phyloP scores from a whole-genome alignment of 176 grass and related monocot genomes.

The Zoysia japonica region DNA sequence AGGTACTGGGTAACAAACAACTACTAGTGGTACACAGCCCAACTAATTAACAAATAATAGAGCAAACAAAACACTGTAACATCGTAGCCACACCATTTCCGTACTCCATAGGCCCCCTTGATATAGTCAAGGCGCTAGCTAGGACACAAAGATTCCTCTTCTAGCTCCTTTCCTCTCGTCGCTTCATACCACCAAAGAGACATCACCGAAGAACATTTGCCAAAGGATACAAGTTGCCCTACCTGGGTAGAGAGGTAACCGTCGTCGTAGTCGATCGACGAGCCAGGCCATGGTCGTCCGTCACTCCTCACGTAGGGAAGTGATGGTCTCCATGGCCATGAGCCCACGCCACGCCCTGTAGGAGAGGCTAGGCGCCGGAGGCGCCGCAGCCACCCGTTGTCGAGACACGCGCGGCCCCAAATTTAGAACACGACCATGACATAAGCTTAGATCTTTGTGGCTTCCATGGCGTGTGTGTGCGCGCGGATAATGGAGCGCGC shows the following conservation, averaged over 20 bases:
- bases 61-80: background rate
- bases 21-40: background rate
- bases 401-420: conserved; percentile 31
- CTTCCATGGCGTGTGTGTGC: conserved; percentile 37
- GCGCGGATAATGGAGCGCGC: conserved; percentile 20
- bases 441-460: conserved; percentile 52
- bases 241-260: conserved; percentile 49
- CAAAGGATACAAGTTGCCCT: conserved; percentile 93
- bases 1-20: background rate
- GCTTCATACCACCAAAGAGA: background rate
- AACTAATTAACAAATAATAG: background rate
- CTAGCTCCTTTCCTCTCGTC: background rate
- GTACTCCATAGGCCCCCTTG: background rate
- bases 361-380: background rate
- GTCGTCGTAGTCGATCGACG: background rate
- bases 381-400: conserved; percentile 27
- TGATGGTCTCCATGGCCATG: conserved; percentile 13
- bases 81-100: background rate
- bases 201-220: conserved; percentile 42
- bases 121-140: background rate
- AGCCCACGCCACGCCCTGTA: background rate
- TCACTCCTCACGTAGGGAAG: conserved; percentile 20
- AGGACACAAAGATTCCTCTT: conserved; percentile 8
- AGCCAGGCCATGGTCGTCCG: conserved; percentile 13
- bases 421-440: conserved; percentile 34